Conservation (phyloP, 2,329 filamentous ascomycete species). For the Mariannaea elegans region DNA sequence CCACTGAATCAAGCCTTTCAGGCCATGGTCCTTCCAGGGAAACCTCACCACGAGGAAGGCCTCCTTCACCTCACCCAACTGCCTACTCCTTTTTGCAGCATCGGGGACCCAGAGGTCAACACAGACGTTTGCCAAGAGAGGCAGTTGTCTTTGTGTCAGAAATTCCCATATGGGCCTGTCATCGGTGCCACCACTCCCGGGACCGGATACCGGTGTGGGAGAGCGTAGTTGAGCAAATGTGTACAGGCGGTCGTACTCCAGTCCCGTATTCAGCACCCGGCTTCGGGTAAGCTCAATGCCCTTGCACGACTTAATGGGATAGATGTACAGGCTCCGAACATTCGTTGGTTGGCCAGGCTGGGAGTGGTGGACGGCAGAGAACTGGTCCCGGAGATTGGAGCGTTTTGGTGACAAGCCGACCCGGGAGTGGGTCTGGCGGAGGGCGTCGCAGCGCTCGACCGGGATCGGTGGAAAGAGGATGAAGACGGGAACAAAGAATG, state of each 20-base stretch:
- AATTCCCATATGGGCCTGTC: conserved; percentile 70
- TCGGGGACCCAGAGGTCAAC: conserved; percentile 77
- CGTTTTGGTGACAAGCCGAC: conserved; percentile 52
- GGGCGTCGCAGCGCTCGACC: conserved; percentile 61
- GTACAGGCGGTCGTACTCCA: conserved; percentile 85
- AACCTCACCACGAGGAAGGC: conserved; percentile 74
- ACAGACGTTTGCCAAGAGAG: conserved; percentile 74
- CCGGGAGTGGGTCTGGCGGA: conserved; percentile 62
- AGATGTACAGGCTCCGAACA: conserved; percentile 75
- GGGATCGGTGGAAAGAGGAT: conserved; percentile 64
- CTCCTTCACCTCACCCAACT: conserved; percentile 60
- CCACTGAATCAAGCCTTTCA: conserved; percentile 56
- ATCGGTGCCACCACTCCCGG: conserved; percentile 30
- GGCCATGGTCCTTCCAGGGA: conserved; percentile 64
- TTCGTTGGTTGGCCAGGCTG: conserved; percentile 32
- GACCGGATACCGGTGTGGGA: conserved; percentile 3
- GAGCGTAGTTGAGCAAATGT: conserved; percentile 72
- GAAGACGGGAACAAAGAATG: conserved; percentile 63
- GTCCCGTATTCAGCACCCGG: conserved; percentile 72
- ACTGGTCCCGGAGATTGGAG: conserved; percentile 49
- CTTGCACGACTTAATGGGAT: conserved; percentile 84
- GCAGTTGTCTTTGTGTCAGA: conserved; percentile 74
- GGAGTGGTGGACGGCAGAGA: conserved; percentile 31
- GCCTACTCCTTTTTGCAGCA: conserved; percentile 60
- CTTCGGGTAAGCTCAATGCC: conserved; percentile 76